Evolutionary conservation across 1,139 yeast genomes (phyloP), one percentile per base, ranked within the genome.

Genomic region (Candida albicans): DNA sequence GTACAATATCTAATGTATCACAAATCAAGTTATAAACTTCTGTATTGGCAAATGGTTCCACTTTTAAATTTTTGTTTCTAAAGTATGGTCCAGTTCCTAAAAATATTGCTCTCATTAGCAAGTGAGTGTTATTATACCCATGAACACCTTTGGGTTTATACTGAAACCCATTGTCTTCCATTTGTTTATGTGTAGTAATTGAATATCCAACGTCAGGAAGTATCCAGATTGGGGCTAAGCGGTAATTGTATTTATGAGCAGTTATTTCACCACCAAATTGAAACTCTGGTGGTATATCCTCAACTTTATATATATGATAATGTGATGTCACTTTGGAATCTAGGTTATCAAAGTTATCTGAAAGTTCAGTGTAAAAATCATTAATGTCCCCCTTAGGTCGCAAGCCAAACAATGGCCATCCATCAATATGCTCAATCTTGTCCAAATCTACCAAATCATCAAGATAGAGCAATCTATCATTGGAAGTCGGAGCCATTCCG

Each of bases 401-500:
- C 39, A 88, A 65, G 0, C 95, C 96, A 54, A 75, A 83, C 47
- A 88, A 68, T n/a, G 96, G 96, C 91, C 95, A 87, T n/a, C 95
- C 96, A 57, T 85, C 93, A 35, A 77, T 66, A 55, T 82, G 83
- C 45, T 81, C 84, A 40, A 87, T 73, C 37, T 73, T 67, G 2
- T 62, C 55, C 50, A 75, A 51, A 53, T 84, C 82, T 8, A 87
- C 64, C 13, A 86, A 50, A 52, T 87, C 93, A 58, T 87, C 96
- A 44, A 88, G 62, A 52, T 79, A 81, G 1, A 87, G 66, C 8
- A 86, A 59, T 44, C 96, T 67, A 13, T 76, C 73, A 49, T 82
- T 78, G 0, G 89, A 77, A 1, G 95, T 86, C 2, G 96, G 95
- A 0, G 96, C 86, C 96, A 90, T 89, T 6, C 97, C 97, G 59